Percentiles rank a stretch among this genome's conserved stretches.
These are phyloP conservation scores for Aegilops longissima DNA, from an alignment of 176 grass and related monocot genomes.

Conservation along the genomic window DNA sequence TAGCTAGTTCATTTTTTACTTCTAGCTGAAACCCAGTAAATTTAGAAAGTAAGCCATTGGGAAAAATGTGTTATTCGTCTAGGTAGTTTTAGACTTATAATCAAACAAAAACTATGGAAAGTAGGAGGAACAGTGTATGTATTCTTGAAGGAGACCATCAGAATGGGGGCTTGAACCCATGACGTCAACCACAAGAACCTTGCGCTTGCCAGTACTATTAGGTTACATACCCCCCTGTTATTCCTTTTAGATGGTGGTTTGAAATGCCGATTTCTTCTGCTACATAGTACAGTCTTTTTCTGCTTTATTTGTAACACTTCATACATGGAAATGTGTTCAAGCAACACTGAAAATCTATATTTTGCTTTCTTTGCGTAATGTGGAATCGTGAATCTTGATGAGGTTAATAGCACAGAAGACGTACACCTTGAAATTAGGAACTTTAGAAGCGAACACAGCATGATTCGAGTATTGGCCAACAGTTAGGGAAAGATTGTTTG, in stretches of 20 bases:
- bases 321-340: neutral
- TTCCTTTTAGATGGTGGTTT: neutral
- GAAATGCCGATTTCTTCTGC: neutral
- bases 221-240: neutral
- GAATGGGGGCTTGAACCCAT: neutral
- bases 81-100: neutral
- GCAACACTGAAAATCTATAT: neutral
- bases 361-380: neutral
- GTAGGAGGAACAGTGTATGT: neutral
- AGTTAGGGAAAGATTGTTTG: neutral
- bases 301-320: slow-evolving; percentile 18
- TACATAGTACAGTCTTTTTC: neutral
- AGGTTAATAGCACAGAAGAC: neutral
- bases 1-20: neutral
- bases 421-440: neutral
- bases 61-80: neutral
- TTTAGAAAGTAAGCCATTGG: neutral
- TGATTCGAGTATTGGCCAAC: neutral
- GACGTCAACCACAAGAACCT: neutral
- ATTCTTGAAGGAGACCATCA: neutral
- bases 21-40: neutral
- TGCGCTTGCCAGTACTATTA: neutral
- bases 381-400: neutral
- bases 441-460: neutral
- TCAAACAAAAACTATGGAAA: neutral